These are phyloP conservation scores for Fallopia convolvulus DNA, from an alignment of 148 eudicot genomes.

Conservation along the genomic window DNA sequence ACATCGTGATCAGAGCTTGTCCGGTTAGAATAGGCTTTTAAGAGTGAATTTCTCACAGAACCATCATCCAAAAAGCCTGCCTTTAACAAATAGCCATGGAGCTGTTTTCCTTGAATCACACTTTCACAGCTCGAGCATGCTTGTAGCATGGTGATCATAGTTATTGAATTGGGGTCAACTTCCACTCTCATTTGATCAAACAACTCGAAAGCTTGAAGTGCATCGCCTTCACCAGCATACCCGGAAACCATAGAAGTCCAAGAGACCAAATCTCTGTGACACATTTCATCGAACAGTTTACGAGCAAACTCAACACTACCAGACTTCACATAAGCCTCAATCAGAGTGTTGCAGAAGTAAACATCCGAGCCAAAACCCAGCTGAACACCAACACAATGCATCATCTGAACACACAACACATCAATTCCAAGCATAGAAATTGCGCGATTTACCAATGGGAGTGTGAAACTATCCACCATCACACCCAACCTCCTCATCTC, in stretches of 20 bases:
- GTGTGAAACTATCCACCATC: slow-evolving; percentile 22
- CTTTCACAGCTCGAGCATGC: slow-evolving; percentile 24
- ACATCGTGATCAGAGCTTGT: slow-evolving; percentile 20
- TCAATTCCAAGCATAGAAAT: slow-evolving; percentile 17
- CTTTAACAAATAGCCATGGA: slow-evolving; percentile 39
- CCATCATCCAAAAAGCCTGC: slow-evolving; percentile 25
- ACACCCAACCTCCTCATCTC: slow-evolving; percentile 26
- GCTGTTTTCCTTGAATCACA: slow-evolving; percentile 30
- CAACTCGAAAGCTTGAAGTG: slow-evolving; percentile 22
- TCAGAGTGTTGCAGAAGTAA: slow-evolving; percentile 39
- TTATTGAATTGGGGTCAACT: slow-evolving; percentile 41
- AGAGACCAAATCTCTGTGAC: slow-evolving; percentile 46
- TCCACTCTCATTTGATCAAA: slow-evolving; percentile 25
- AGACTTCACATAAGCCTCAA: slow-evolving; percentile 34
- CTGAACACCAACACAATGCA: slow-evolving; percentile 23
- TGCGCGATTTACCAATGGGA: slow-evolving; percentile 25
- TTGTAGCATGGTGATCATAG: slow-evolving; percentile 43
- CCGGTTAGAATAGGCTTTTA: slow-evolving; percentile 30
- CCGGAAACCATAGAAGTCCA: slow-evolving; percentile 57
- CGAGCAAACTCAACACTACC: slow-evolving; percentile 1
- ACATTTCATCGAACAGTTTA: slow-evolving; percentile 60
- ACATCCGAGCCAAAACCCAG: slow-evolving; percentile 27
- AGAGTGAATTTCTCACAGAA: slow-evolving; percentile 37
- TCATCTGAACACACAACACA: slow-evolving; percentile 14
- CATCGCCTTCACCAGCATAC: slow-evolving; percentile 28